Conservation (phyloP, 495 filamentous ascomycete species). For the Tuber indicum region DNA sequence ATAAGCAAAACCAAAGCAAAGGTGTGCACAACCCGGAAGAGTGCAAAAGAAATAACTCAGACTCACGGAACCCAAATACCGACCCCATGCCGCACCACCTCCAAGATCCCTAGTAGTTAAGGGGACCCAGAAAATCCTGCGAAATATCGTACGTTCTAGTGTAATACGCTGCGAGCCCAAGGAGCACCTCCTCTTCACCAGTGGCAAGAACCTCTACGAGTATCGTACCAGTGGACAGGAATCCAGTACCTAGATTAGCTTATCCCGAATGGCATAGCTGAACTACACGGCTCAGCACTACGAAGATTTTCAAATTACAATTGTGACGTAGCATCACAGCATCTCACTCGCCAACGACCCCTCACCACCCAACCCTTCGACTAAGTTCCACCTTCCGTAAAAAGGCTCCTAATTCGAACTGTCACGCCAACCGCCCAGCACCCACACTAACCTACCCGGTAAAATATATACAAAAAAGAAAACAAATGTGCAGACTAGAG, state of each 20-base stretch:
- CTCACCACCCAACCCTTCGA: not conserved
- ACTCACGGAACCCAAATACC: too few relatives aligned
- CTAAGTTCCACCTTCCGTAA: not conserved
- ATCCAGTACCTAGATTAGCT: not conserved
- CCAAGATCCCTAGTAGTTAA: too few relatives aligned
- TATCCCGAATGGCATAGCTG: not conserved
- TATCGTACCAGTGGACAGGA: not conserved
- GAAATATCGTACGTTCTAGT: too few relatives aligned
- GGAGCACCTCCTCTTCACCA: too few relatives aligned
- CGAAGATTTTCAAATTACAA: too few relatives aligned
- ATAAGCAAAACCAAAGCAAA: too few relatives aligned
- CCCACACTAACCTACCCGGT: not conserved
- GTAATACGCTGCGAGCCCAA: too few relatives aligned
- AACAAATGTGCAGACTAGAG: not conserved
- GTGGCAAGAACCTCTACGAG: too few relatives aligned
- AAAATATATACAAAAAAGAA: not conserved
- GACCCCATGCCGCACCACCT: too few relatives aligned
- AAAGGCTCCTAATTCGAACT: not conserved
- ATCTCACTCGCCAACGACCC: not conserved
- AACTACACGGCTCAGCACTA: not conserved
- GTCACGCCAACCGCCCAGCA: not conserved
- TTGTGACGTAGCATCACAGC: not conserved
- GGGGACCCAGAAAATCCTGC: too few relatives aligned
- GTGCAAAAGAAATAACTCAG: too few relatives aligned
- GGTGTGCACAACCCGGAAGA: too few relatives aligned